Conservation (phyloP, 2,329 filamentous ascomycete species). For the Monilinia aucupariae region DNA sequence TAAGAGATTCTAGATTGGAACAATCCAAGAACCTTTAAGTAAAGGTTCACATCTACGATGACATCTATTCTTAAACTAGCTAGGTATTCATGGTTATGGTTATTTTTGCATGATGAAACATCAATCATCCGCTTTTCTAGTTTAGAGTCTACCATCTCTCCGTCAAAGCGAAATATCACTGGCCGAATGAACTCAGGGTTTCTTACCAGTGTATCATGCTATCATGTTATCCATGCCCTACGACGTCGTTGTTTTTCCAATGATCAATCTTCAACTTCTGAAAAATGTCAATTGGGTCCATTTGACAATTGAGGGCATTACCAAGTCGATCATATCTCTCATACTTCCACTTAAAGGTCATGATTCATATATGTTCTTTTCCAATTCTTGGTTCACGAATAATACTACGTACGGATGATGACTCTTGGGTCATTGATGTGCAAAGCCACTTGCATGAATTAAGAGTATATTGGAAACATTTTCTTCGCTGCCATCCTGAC, state of each 20-base stretch:
- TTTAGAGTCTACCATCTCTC: neutral
- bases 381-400: neutral
- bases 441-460: slow-evolving; percentile 10
- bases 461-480: slow-evolving; percentile 3
- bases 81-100: neutral
- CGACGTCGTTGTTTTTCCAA: slow-evolving; percentile 4
- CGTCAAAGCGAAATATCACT: slow-evolving; percentile 6
- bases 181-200: neutral
- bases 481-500: neutral
- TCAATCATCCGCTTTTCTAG: neutral
- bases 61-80: neutral
- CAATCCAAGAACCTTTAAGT: slow-evolving; percentile 11
- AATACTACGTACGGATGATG: no score
- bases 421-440: neutral
- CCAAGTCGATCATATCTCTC: neutral
- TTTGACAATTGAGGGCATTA: neutral
- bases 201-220: slow-evolving; percentile 13
- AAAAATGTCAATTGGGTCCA: neutral
- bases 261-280: neutral
- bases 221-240: slow-evolving; percentile 1
- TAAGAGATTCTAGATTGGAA: neutral
- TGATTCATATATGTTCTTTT: neutral
- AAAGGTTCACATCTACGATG: neutral
- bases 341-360: neutral
- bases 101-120: slow-evolving; percentile 11